Base-by-base conservation (phyloP, 306 rosid species). In the Cucurbita pepo region DNA sequence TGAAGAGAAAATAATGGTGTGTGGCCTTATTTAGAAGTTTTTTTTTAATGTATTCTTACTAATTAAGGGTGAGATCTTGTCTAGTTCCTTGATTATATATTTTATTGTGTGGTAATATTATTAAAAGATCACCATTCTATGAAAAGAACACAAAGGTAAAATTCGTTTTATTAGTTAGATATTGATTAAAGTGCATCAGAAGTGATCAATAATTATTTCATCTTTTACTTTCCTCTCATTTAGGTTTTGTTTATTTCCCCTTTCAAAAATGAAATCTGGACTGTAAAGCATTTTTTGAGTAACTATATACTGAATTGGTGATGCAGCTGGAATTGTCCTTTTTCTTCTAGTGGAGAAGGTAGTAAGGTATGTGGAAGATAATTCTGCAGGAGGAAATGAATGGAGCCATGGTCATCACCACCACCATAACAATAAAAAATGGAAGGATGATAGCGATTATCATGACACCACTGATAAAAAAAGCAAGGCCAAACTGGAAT, bases 321-420 rank as follows among this genome's bases (percentile, higher is more conserved):
- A 81, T 81, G 82, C 91, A 93, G 98, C 88, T 82, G 98, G 98
- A 75, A 90, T 94, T 77, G 91, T 89, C 70, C 80, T 94, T 53
- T 94, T 94, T 83, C 98, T 94, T 85, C 83, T 93, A 52, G 95
- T 94, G 73, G 97, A 94, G 86, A 93, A 93, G 90, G 3, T 83
- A 58, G 97, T 94, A 76, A 94, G 96, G 84, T 94, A 90, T 78
- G 91, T 87, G 53, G 97, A 94, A 77, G 96, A 86, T 40, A 87
- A 94, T 75, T 90, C 95, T 47, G 81, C 77, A 75, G 96, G 87
- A 82, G 77, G 83, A 76, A 81, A 81, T 80, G 81, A 82, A 56
- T 82, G 89, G 96, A 77, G 77, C 34, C 96, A 86, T 79, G 91
- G 89, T 70, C 98, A 87, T 77, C 97, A 86, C 84, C 94, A 88